Evolutionary conservation across 139 green algal species (phyloP), one percentile per base, ranked within the genome.

Genomic region (Haematococcus lacustris): DNA sequence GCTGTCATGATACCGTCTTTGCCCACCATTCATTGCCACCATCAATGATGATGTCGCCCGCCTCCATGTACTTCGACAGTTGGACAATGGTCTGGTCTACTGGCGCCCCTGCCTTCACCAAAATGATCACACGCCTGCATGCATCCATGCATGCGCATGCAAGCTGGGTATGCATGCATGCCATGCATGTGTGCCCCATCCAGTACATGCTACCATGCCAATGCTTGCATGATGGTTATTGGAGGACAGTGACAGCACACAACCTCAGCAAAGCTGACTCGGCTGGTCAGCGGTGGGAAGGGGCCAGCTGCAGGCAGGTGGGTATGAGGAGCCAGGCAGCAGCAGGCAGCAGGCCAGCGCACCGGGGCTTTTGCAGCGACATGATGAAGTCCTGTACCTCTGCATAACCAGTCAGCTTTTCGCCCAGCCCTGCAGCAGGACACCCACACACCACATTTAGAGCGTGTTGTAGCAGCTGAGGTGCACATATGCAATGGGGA

Each of bases 41-140:
- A 73, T 99, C 95, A 57, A 99, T 96, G 81, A 99, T 98, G 76
- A 96, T 91, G 82, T 99, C 96, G 2, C 92, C 94, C 1, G 88
- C 75, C 84, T 99, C 96, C 83, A 99, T 80, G 79, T 90, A 87
- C 80, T 95, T 64, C 28, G 84, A 70, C 61, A 99, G 89, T 33
- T 76, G 66, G 17, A 91, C 83, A 28, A 99, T 97, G 9, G 96
- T 99, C 51, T 86, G 65, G 74, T 99, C 96, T 33, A 99, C 96
- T 21, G 96, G 91, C 4, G 88, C 82, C 9, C 96, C 96, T 34
- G 96, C 96, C 84, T 98, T 94, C 21, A 99, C 95, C 32, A 99
- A 86, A 73, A 99, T 96, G 73, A 99, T 97, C 4, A 99, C 89
- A 39, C 88, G 86, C 74, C 90, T 94, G 86, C 3, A n/a, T n/a